These are phyloP conservation scores for Fusarium dimerum DNA, from an alignment of 2,329 filamentous ascomycete genomes.

Conservation along the genomic window DNA sequence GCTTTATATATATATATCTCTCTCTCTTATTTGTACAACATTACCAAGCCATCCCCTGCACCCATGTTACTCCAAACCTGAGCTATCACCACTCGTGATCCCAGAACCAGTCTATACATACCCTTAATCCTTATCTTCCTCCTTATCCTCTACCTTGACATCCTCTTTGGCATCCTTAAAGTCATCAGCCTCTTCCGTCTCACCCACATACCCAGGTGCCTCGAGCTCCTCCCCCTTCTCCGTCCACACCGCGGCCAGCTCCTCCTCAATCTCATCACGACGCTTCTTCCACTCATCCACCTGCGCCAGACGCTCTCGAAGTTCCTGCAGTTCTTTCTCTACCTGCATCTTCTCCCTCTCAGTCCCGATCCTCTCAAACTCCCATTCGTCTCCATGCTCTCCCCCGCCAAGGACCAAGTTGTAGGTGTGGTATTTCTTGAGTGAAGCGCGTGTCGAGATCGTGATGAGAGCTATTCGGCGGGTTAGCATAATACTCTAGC, in stretches of 20 bases:
- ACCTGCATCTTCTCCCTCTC: slow-evolving; percentile 91
- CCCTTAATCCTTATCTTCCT: neutral
- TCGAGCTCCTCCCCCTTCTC: slow-evolving; percentile 51
- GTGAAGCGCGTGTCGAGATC: slow-evolving; percentile 87
- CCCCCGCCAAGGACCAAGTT: slow-evolving; percentile 85
- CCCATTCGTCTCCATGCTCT: slow-evolving; percentile 82
- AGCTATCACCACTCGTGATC: neutral
- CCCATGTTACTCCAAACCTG: neutral
- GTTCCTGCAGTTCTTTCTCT: slow-evolving; percentile 84
- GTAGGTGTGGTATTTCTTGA: slow-evolving; percentile 95
- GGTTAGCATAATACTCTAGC: slow-evolving; percentile 19
- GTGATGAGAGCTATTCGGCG: slow-evolving; percentile 74
- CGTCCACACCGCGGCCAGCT: slow-evolving; percentile 68
- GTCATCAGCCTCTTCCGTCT: slow-evolving; percentile 9
- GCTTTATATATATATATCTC: too few relatives aligned
- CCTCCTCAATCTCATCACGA: slow-evolving; percentile 76
- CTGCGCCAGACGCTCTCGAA: slow-evolving; percentile 75
- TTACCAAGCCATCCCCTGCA: neutral
- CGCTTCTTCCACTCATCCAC: slow-evolving; percentile 84
- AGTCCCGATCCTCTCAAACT: slow-evolving; percentile 91
- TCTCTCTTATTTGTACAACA: neutral
- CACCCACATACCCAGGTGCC: slow-evolving; percentile 45
- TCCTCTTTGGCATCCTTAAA: neutral
- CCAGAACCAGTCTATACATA: neutral
- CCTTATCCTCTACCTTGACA: neutral